A percentile compares a stretch with the other conserved stretches of the same genome.
Evolutionary conservation across 2,329 filamentous ascomycete genomes (phyloP).

Genomic region (Leptodontidium sp.): DNA sequence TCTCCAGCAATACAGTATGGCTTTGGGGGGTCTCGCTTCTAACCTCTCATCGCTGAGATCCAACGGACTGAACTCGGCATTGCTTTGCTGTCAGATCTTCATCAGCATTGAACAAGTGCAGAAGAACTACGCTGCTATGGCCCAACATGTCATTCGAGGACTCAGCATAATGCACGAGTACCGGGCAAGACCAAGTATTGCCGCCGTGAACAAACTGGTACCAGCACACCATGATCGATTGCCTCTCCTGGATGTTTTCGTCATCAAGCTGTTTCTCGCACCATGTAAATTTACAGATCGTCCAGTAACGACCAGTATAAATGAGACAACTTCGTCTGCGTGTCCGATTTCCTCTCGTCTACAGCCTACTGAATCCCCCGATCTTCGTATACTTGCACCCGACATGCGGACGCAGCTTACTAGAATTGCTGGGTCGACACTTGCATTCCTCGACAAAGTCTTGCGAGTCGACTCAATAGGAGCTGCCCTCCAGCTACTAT

Average conservation of each 20-base stretch:
- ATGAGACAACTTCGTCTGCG: conserved; percentile 33
- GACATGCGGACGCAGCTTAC: conserved; percentile 50
- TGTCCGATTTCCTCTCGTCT: conserved; percentile 38
- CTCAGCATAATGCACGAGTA: conserved; percentile 55
- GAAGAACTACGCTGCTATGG: conserved; percentile 52
- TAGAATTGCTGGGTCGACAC: conserved; percentile 46
- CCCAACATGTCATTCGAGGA: conserved; percentile 53
- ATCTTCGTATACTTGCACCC: conserved; percentile 48
- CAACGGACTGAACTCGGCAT: conserved; percentile 48
- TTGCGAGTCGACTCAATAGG: conserved; percentile 40
- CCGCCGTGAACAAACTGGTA: conserved; percentile 41
- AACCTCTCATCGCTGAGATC: conserved; percentile 48
- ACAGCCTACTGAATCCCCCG: conserved; percentile 36
- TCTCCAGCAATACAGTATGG: conserved; percentile 53
- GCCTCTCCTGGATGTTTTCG: conserved; percentile 52
- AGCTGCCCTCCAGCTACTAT: conserved; percentile 42
- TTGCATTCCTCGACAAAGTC: conserved; percentile 48
- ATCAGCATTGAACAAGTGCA: conserved; percentile 57
- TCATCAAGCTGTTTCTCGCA: conserved; percentile 53
- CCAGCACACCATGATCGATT: conserved; percentile 47
- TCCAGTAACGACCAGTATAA: conserved; percentile 33
- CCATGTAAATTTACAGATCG: conserved; percentile 53
- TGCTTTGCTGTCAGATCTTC: conserved; percentile 57
- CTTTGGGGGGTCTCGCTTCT: conserved; percentile 51
- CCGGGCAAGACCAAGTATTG: conserved; percentile 49